Evolutionary conservation across 2,329 filamentous ascomycete species (phyloP).

Genomic region (Ceratocystis cacaofunesta): DNA sequence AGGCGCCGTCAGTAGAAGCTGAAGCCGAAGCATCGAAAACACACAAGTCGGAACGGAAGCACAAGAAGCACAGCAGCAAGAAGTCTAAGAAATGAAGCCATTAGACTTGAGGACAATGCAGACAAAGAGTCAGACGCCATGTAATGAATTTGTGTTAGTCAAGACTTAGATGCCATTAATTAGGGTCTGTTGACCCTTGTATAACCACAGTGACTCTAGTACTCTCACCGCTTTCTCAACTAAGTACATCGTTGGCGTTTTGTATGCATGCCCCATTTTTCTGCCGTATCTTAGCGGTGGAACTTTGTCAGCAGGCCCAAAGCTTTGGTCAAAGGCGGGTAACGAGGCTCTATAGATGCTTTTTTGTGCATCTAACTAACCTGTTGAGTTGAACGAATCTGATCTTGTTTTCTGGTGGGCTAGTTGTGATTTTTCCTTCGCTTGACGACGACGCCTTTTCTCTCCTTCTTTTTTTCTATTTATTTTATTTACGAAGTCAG

Average conservation of each 20-base stretch:
- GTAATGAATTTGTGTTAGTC: background rate
- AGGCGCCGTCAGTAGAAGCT: background rate
- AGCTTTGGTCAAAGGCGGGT: background rate
- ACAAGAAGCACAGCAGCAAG: slow-evolving; percentile 10
- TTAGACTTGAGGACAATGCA: background rate
- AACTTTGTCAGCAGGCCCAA: background rate
- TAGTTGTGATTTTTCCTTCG: background rate
- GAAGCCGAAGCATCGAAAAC: background rate
- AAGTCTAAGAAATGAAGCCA: background rate
- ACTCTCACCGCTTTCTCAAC: too few relatives aligned
- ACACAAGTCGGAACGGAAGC: slow-evolving; percentile 4
- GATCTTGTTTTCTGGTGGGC: background rate
- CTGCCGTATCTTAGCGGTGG: background rate
- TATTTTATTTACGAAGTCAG: background rate
- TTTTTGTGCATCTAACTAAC: background rate
- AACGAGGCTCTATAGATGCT: background rate
- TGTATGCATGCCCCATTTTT: background rate
- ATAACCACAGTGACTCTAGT: too few relatives aligned
- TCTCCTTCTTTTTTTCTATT: background rate
- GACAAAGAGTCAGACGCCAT: background rate
- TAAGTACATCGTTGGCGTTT: too few relatives aligned
- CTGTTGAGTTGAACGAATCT: background rate
- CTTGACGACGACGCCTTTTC: background rate
- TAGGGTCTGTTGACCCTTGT: background rate
- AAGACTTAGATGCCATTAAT: background rate